Evolutionary conservation across 2,329 filamentous ascomycete genomes (phyloP), one percentile per base, ranked within the genome.

Genomic region (Colletotrichum salicis): DNA sequence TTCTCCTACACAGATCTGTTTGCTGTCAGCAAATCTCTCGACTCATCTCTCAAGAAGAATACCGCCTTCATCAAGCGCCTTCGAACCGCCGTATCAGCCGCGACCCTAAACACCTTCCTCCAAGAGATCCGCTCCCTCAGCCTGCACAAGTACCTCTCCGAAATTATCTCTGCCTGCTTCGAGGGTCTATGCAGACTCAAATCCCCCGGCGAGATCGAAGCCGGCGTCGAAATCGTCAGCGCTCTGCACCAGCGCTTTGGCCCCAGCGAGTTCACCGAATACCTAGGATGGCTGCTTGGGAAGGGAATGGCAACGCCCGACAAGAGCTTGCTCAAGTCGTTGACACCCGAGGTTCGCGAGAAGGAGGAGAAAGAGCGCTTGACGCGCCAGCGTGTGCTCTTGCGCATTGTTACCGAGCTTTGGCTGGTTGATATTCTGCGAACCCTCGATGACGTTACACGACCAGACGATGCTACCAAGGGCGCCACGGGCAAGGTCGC

Each of bases 31-130:
- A 89, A 89, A 79, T 93, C 93, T 35, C 92, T 98, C 79, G 96
- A 98, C 82, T 97, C 96, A 64, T 96, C 95, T 63, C 88, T 98
- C 82, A 98, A 97, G 85, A 98, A 98, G 86, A 98, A 98, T 78
- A 98, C 96, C 4, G 95, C 95, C 75, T 98, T 98, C 82, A 98
- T 98, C 80, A 98, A 97, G 84, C 94, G 96, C 78, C 88, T 98
- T 67, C 94, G 96, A 77, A 98, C 96, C 70, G 94, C 94, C 72
- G 92, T 98, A 74, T 95, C 93, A 74, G 85, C 94, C 60, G 87
- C 94, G 68, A 94, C 93, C 67, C 90, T 95, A 66, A 86, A 89
- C 75, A 96, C 94, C 71, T 97, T 98, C 83, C 85, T 97, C 59
- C 91, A 96, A 80, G 96, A 98, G 80, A 95, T 97, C 77, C 92